Conservation (phyloP, 257 asterid species). For the Nicotiana obtusifolia region DNA sequence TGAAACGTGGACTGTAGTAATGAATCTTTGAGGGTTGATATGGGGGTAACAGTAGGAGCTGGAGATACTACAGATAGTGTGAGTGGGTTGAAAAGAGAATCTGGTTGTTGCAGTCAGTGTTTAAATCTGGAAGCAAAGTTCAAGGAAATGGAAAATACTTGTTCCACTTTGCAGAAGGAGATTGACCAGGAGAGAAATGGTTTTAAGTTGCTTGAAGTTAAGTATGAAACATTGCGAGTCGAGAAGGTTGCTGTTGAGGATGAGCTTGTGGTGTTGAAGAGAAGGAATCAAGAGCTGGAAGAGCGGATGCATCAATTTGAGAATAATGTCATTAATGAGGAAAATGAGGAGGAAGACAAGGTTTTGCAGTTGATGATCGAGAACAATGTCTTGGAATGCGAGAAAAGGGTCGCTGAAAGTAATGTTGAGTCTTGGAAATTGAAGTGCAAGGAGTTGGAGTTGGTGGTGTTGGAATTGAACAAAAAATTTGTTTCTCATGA, state of each 20-base stretch:
- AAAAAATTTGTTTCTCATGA: not conserved
- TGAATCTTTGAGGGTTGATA: not conserved
- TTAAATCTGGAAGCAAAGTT: slow-evolving; percentile 26
- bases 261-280: slow-evolving; percentile 28
- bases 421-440: slow-evolving; percentile 39
- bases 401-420: slow-evolving; percentile 40
- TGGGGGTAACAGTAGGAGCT: not conserved
- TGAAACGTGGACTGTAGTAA: not conserved
- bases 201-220: slow-evolving; percentile 20
- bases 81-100: slow-evolving; percentile 5
- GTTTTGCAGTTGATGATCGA: slow-evolving; percentile 37
- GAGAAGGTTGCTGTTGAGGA: slow-evolving; percentile 16
- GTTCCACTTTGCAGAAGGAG: slow-evolving; percentile 21
- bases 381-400: slow-evolving; percentile 47
- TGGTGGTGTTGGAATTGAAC: slow-evolving; percentile 34
- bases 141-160: slow-evolving; percentile 17
- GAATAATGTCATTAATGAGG: slow-evolving; percentile 7
- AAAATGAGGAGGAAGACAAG: slow-evolving; percentile 22
- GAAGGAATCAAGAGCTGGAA: slow-evolving; percentile 34
- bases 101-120: slow-evolving; percentile 24
- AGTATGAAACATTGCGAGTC: slow-evolving; percentile 13
- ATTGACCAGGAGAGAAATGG: slow-evolving; percentile 17
- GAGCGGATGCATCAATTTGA: slow-evolving; percentile 1
- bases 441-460: slow-evolving; percentile 42
- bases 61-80: not conserved